These are phyloP conservation scores for Xylaria nigripes DNA, from an alignment of 495 filamentous ascomycete species.

Conservation along the genomic window DNA sequence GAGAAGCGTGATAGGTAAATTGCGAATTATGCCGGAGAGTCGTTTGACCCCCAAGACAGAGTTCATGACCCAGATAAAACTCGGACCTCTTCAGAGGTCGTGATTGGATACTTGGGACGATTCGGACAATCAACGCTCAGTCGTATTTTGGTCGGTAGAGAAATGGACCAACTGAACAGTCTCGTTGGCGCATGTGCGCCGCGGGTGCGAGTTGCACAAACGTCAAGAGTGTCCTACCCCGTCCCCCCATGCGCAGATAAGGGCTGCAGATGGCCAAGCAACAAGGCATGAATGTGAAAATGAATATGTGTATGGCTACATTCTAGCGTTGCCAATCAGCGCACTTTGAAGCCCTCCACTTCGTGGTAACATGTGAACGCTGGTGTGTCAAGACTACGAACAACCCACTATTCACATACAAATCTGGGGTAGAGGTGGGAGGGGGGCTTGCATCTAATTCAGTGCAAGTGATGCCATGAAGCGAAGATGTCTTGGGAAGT, in stretches of 20 bases:
- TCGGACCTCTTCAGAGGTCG: background rate
- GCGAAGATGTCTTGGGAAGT: background rate
- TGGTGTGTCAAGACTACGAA: background rate
- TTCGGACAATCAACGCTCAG: background rate
- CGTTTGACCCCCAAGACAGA: background rate
- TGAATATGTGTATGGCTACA: background rate
- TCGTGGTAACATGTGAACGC: background rate
- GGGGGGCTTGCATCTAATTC: background rate
- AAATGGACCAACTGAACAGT: slow-evolving; percentile 7
- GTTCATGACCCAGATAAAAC: background rate
- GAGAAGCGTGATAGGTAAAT: slow-evolving; percentile 8
- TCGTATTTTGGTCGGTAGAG: background rate
- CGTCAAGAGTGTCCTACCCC: background rate
- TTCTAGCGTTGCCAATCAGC: slow-evolving; percentile 3
- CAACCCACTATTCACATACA: background rate
- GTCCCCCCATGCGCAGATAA: slow-evolving; percentile 8
- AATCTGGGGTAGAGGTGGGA: slow-evolving; percentile 4
- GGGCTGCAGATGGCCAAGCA: background rate
- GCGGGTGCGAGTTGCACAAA: slow-evolving; percentile 1
- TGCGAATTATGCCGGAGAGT: background rate
- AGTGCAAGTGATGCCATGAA: background rate
- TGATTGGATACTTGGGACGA: background rate
- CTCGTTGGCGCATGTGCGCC: slow-evolving; percentile 5
- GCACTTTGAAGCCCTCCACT: background rate
- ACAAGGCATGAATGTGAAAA: slow-evolving; percentile 4